Conservation (phyloP, 352 stramenopile genomes). For the Globisporangium solare region DNA sequence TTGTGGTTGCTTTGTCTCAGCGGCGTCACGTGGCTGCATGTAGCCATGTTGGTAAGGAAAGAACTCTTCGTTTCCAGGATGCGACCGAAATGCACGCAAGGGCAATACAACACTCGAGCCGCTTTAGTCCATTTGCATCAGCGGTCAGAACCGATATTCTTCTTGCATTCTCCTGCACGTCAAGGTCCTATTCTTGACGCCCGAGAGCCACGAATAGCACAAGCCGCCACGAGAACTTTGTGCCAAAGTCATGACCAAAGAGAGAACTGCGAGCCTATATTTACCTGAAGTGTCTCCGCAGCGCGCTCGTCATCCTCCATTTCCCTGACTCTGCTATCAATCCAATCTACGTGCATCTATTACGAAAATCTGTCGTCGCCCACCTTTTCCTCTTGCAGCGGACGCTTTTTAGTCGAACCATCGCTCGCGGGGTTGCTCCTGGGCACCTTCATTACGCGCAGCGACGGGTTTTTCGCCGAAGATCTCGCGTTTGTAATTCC, state of each 20-base stretch:
- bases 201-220: no score
- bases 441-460: constrained; percentile 14
- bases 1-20: no score
- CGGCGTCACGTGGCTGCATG: not conserved
- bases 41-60: constrained; percentile 1
- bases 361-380: not conserved
- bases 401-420: constrained; percentile 56
- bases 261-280: constrained; percentile 6
- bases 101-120: not conserved
- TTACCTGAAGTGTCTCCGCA: constrained; percentile 5
- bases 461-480: constrained; percentile 38
- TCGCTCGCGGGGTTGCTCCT: constrained; percentile 29
- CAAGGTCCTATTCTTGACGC: no score
- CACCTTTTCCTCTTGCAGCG: constrained; percentile 4
- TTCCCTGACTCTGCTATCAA: constrained; percentile 3
- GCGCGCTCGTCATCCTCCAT: constrained; percentile 8
- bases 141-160: no score
- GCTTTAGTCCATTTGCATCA: not conserved
- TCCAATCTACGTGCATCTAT: constrained; percentile 13
- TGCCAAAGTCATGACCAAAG: not conserved
- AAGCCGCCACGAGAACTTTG: not conserved
- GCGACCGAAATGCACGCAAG: not conserved
- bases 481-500: constrained; percentile 82
- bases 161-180: no score
- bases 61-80: not conserved